Evolutionary conservation across 2,329 filamentous ascomycete species (phyloP), one percentile per base, ranked within the genome.

Genomic region (Dryadomyces quercus-mongolicae): DNA sequence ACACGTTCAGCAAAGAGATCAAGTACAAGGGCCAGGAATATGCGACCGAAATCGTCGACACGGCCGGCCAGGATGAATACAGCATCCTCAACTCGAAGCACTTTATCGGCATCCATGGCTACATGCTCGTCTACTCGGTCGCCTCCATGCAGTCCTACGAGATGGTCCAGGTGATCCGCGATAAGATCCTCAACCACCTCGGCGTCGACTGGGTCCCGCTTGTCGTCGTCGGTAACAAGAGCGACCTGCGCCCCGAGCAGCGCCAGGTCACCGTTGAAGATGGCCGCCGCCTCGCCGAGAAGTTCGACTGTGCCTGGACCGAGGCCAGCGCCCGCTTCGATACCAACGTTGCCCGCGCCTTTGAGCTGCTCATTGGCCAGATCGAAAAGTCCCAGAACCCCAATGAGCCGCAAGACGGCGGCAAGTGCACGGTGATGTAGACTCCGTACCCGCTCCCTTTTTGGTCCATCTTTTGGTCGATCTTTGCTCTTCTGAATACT

Each of bases 121-220:
- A 97, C 70, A 90, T 98, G 80, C 85, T 98, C 57, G 92, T 96
- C 50, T 98, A 98, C 72, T 95, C 91, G n/a, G 91, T 98, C 51
- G 87, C 88, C 21, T 95, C 88, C 49, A 84, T 88, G 65, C 87
- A 93, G 63, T 95, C 90, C 10, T 97, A 96, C 66, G 93, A 98
- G 68, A 98, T 97, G 92, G 86, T 95, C 51, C 83, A 88, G 64
- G 89, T 96, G 57, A 95, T 98, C 61, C 80, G 91, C 25, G 92
- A 97, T 68, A 98, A 97, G 78, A 96, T 98, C 59, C 75, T 98
- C 56, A 95, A 95, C 68, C 92, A 97, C 67, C 61, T 95, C 88
- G 93, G 93, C 60, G 87, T 90, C 56, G 91, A 96, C 63, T 86
- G 85, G 68, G 89, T 96, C 52, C 93, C 93, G 10, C 85, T 97